Evolutionary conservation across 345 rosid genomes (phyloP).

Genomic region (Microcos paniculata): DNA sequence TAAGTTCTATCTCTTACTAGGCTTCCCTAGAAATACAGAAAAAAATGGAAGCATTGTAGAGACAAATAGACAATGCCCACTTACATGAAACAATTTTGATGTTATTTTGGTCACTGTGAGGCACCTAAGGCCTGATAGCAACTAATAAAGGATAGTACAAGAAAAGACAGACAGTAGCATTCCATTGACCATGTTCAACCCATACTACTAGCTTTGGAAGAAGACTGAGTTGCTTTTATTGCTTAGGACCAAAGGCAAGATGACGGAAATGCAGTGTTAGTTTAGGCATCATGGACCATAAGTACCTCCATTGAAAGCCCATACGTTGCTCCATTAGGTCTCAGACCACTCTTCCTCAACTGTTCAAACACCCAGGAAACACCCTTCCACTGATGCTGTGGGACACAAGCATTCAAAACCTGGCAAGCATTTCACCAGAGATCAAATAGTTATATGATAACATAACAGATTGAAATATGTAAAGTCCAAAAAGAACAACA

Average conservation of each 20-base stretch:
- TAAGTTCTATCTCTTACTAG: neutral
- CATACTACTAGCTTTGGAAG: neutral
- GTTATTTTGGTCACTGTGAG: conserved; percentile 1
- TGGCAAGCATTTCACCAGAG: conserved; percentile 25
- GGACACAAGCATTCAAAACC: conserved; percentile 91
- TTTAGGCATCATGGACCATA: neutral
- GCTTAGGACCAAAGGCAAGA: neutral
- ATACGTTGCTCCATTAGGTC: conserved; percentile 90
- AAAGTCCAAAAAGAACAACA: conserved; percentile 7
- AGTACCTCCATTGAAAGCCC: conserved; percentile 99
- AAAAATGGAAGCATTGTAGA: neutral
- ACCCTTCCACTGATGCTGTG: conserved; percentile 82
- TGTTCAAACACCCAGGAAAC: conserved; percentile 88
- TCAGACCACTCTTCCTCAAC: conserved; percentile 70
- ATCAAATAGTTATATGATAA: neutral
- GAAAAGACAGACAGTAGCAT: neutral
- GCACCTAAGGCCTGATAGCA: neutral
- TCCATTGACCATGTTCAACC: neutral
- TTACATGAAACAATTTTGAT: neutral
- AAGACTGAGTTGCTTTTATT: neutral
- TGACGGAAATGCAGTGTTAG: neutral
- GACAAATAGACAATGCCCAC: neutral
- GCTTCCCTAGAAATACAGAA: neutral
- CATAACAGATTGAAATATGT: neutral
- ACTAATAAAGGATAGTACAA: neutral